Percentiles rank a stretch among this genome's conserved stretches.
These are phyloP conservation scores for Kluyveromyces marxianus DNA, from an alignment of 1,139 yeast species.

Conservation along the genomic window DNA sequence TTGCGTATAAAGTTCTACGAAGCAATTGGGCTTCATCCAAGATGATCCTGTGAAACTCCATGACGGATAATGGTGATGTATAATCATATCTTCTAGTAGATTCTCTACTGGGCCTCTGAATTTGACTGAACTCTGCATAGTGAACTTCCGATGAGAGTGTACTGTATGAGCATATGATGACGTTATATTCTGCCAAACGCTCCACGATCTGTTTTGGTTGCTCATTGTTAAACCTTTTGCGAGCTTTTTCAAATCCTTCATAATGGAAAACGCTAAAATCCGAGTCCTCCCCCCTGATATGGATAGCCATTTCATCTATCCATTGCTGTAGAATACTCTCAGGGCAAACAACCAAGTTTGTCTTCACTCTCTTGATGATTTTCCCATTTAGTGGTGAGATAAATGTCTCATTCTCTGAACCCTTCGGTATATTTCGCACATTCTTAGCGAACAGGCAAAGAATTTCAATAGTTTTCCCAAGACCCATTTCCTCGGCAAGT, in stretches of 20 bases:
- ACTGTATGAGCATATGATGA: constrained; percentile 75
- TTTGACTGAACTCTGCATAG: constrained; percentile 65
- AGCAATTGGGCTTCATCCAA: constrained; percentile 95
- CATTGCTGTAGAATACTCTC: constrained; percentile 77
- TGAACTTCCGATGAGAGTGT: constrained; percentile 70
- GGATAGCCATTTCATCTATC: constrained; percentile 60
- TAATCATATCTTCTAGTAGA: constrained; percentile 38
- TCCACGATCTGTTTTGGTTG: constrained; percentile 37
- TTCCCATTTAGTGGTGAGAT: constrained; percentile 6
- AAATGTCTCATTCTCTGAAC: constrained; percentile 10
- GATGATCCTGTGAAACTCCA: constrained; percentile 87
- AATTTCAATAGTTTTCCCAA: constrained; percentile 88
- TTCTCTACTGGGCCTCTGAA: constrained; percentile 45
- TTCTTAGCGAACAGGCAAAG: constrained; percentile 58
- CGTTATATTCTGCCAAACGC: constrained; percentile 45
- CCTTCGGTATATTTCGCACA: constrained; percentile 28
- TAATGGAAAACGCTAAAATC: constrained; percentile 50
- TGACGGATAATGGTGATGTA: constrained; percentile 72
- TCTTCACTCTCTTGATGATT: constrained; percentile 45
- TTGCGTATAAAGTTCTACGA: constrained; percentile 64
- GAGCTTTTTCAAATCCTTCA: constrained; percentile 47
- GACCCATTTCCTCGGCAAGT: constrained; percentile 91
- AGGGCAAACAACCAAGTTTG: constrained; percentile 82
- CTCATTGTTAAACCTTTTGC: constrained; percentile 20
- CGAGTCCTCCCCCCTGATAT: constrained; percentile 32